Base-by-base conservation (phyloP, 345 rosid genomes). In the Aethionema arabicum region DNA sequence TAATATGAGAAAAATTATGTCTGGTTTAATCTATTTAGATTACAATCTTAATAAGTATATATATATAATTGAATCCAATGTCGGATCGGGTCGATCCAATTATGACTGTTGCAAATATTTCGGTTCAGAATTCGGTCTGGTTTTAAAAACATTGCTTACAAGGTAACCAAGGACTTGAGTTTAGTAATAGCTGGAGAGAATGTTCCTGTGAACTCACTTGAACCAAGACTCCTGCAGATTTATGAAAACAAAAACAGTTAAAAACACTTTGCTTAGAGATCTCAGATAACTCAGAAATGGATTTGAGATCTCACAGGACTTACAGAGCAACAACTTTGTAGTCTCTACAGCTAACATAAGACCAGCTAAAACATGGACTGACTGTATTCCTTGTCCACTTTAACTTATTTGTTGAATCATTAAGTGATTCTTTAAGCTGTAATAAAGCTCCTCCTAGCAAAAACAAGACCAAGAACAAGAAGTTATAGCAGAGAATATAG, bases 341-440 rank as follows among this genome's bases (percentile, higher is more conserved):
- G 69, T 78, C 77, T 69, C 80, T 79, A 61, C 96, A 92, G 41
- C 78, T 82, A 73, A 92, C 77, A 72, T 80, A 77, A 50, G 86
- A 82, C 98, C 98, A 92, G 59, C 96, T 83, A 72, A 52, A 74
- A 85, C 98, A 92, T 36, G 98, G 93, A 81, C 87, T 92, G 63
- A 85, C 90, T 6, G 85, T 54, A 82, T 52, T 2, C 8, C 72
- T 33, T 63, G 83, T 71, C 98, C 96, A 92, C 9, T 51, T 78
- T 37, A 82, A 73, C 50, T 11, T 80, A 13, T 59, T 51, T 39
- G 65, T 58, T 8, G 91, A 75, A 68, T 87, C 85, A 33, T 87
- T 82, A 58, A 89, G 93, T 32, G 73, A 72, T 12, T 32, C 63
- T 35, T 72, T 78, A 56, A 89, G 74, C 63, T 84, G 77, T 31